Percentiles rank a stretch among this genome's conserved stretches.
Conservation (phyloP, 495 filamentous ascomycete genomes). For the Aspergillus carlsbadensis region DNA sequence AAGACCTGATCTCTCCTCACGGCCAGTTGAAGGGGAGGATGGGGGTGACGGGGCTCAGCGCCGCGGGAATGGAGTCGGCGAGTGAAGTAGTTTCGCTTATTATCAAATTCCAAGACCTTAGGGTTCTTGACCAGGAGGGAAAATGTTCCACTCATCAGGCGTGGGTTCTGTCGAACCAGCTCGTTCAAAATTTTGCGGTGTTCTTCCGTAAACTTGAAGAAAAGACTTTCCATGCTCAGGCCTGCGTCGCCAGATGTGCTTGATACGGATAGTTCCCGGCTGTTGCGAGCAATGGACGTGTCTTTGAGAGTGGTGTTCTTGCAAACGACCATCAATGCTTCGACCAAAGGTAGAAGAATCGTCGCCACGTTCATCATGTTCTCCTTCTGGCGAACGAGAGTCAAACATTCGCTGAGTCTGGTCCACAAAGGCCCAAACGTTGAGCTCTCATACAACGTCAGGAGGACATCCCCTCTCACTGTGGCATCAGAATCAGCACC, state of each 20-base stretch:
- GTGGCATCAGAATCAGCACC: slow-evolving; percentile 53
- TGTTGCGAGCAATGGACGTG: slow-evolving; percentile 53
- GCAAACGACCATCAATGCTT: slow-evolving; percentile 98
- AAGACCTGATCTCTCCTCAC: slow-evolving; percentile 95
- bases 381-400: slow-evolving; percentile 82
- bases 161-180: slow-evolving; percentile 92
- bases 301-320: slow-evolving; percentile 89
- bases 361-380: slow-evolving; percentile 96
- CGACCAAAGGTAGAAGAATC: slow-evolving; percentile 89
- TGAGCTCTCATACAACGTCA: slow-evolving; percentile 82
- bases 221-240: slow-evolving; percentile 79
- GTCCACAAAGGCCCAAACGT: slow-evolving; percentile 90
- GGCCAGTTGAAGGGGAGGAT: slow-evolving; percentile 79
- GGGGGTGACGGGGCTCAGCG: slow-evolving; percentile 60
- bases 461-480: slow-evolving; percentile 73
- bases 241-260: slow-evolving; percentile 70
- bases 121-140: slow-evolving; percentile 95
- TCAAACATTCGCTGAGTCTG: slow-evolving; percentile 89
- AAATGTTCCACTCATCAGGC: slow-evolving; percentile 97
- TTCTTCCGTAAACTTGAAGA: slow-evolving; percentile 98
- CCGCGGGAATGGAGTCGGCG: slow-evolving; percentile 81
- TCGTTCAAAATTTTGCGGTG: slow-evolving; percentile 98
- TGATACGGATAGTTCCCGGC: slow-evolving; percentile 69
- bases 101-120: slow-evolving; percentile 98
- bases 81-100: slow-evolving; percentile 99